Evolutionary conservation across 2,329 filamentous ascomycete genomes (phyloP).

Genomic region (Aspergillus clavatus): DNA sequence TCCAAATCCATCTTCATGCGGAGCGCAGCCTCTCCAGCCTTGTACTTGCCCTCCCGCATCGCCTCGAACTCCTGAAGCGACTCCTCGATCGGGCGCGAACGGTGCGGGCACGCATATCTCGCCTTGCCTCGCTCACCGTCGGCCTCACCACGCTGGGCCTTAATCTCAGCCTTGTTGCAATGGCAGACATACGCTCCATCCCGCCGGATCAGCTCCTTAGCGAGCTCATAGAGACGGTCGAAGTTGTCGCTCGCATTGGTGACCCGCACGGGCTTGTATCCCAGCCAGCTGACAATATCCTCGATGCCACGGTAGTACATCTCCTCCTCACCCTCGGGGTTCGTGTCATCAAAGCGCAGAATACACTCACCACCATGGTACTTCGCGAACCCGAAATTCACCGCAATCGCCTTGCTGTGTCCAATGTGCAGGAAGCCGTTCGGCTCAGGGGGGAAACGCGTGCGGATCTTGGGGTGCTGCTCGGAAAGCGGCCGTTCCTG

Average conservation of each 20-base stretch:
- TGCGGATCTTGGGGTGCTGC: slow-evolving; percentile 45
- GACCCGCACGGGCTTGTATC: slow-evolving; percentile 71
- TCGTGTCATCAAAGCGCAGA: slow-evolving; percentile 87
- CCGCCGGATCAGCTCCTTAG: slow-evolving; percentile 72
- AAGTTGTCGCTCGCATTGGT: slow-evolving; percentile 93
- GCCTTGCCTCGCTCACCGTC: slow-evolving; percentile 60
- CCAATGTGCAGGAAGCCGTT: slow-evolving; percentile 94
- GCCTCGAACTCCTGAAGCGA: slow-evolving; percentile 51
- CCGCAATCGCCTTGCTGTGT: slow-evolving; percentile 89
- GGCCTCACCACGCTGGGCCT: slow-evolving; percentile 78
- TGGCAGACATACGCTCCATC: slow-evolving; percentile 78
- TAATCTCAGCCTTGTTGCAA: slow-evolving; percentile 74
- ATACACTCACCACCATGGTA: slow-evolving; percentile 74
- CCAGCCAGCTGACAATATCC: slow-evolving; percentile 79
- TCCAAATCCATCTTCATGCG: slow-evolving; percentile 88
- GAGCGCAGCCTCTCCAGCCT: slow-evolving; percentile 74
- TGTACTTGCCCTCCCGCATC: slow-evolving; percentile 84
- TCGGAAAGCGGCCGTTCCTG: slow-evolving; percentile 52
- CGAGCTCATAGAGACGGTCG: slow-evolving; percentile 77
- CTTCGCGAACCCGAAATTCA: slow-evolving; percentile 93
- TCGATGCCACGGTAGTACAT: slow-evolving; percentile 84
- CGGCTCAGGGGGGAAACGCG: slow-evolving; percentile 78
- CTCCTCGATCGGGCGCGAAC: slow-evolving; percentile 66
- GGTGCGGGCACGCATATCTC: slow-evolving; percentile 75
- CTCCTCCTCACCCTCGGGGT: slow-evolving; percentile 89